These are phyloP conservation scores for Corchorus capsularis DNA, from an alignment of 345 rosid genomes.

Conservation along the genomic window DNA sequence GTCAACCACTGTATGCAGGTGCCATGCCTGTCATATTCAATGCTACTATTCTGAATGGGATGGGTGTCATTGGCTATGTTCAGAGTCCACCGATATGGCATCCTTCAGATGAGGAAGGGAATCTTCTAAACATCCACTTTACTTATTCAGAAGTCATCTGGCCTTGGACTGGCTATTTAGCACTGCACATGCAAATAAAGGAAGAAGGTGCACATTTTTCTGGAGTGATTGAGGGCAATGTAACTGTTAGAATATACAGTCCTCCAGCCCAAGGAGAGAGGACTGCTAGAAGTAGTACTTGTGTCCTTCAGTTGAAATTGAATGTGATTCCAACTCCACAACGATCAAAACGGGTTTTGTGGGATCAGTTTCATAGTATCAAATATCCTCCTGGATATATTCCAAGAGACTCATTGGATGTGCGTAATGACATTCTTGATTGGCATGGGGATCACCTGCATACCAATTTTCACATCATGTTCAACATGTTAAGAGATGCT, in stretches of 20 bases:
- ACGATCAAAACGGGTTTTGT: constrained; percentile 80
- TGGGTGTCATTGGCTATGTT: constrained; percentile 90
- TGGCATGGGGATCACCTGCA: constrained; percentile 99
- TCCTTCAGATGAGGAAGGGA: constrained; percentile 84
- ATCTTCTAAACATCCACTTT: constrained; percentile 79
- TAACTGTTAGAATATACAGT: constrained; percentile 66
- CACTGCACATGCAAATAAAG: constrained; percentile 95
- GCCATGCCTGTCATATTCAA: constrained; percentile 96
- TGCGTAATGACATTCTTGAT: constrained; percentile 95
- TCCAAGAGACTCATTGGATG: constrained; percentile 98
- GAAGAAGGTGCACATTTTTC: constrained; percentile 90
- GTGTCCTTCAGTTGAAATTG: constrained; percentile 76
- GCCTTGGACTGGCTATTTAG: constrained; percentile 99
- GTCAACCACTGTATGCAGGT: constrained; percentile 93
- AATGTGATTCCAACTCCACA: constrained; percentile 90
- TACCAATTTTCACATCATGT: constrained; percentile 93
- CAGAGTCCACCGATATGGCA: constrained; percentile 90
- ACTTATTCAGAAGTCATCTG: constrained; percentile 84
- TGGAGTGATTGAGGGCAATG: constrained; percentile 87
- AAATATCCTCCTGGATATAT: constrained; percentile 99
- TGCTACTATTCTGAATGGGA: constrained; percentile 89
- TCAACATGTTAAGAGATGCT: constrained; percentile 87
- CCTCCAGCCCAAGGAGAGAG: constrained; percentile 82
- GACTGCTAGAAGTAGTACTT: constrained; percentile 58
- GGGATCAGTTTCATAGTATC: constrained; percentile 98